Percentiles rank a stretch among this genome's conserved stretches.
Conservation (phyloP, 2,329 filamentous ascomycete genomes). For the Colletotrichum theobromicola region DNA sequence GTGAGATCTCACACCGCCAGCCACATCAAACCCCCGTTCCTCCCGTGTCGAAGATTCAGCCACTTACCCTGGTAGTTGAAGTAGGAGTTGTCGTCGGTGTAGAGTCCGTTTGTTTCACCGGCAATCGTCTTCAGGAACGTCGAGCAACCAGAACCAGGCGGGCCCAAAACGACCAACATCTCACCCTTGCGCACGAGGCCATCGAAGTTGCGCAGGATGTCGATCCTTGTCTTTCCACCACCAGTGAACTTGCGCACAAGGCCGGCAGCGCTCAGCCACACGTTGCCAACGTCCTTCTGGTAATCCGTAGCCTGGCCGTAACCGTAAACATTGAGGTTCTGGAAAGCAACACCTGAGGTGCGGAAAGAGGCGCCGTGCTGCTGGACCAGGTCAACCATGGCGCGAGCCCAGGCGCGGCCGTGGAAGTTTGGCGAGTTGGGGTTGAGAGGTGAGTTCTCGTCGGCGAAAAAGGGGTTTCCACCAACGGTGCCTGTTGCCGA, state of each 20-base stretch:
- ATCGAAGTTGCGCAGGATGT: constrained; percentile 72
- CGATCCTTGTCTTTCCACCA: constrained; percentile 61
- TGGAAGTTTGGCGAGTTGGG: constrained; percentile 59
- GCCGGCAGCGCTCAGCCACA: constrained; percentile 57
- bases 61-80: constrained; percentile 80
- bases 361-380: constrained; percentile 61
- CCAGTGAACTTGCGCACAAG: constrained; percentile 56
- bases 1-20: background rate
- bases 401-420: constrained; percentile 63
- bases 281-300: constrained; percentile 70
- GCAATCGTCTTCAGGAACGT: constrained; percentile 86
- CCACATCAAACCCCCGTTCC: background rate
- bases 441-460: constrained; percentile 59
- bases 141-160: constrained; percentile 77
- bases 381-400: constrained; percentile 57
- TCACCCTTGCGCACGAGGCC: constrained; percentile 73
- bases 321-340: constrained; percentile 71
- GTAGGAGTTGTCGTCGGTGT: constrained; percentile 70
- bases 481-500: constrained; percentile 40
- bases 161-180: constrained; percentile 78
- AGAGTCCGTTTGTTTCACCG: constrained; percentile 82
- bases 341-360: constrained; percentile 68
- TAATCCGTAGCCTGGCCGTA: constrained; percentile 73
- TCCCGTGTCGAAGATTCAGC: background rate
- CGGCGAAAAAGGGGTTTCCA: constrained; percentile 56